These are phyloP conservation scores for Russula vinacea DNA, from an alignment of 768 basidiomycete genomes.

Conservation along the genomic window DNA sequence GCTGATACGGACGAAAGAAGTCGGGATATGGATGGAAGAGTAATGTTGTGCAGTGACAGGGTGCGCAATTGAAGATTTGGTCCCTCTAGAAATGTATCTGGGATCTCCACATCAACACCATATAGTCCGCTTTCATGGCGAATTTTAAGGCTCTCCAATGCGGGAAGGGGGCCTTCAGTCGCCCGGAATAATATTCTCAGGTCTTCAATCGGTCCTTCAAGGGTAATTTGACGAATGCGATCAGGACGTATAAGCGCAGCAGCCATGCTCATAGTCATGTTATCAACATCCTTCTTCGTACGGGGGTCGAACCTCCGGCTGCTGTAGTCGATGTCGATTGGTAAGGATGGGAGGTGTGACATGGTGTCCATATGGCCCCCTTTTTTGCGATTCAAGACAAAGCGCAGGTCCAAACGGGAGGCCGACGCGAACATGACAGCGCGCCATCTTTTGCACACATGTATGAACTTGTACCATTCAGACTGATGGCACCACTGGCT, in stretches of 20 bases:
- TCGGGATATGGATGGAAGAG: background rate
- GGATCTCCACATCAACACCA: accelerated
- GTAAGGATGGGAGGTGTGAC: too few relatives aligned
- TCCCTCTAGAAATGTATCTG: background rate
- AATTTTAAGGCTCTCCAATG: conserved; percentile 8
- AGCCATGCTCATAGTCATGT: background rate
- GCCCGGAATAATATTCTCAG: background rate
- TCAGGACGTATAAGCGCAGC: background rate
- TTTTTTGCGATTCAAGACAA: too few relatives aligned
- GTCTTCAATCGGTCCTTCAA: background rate
- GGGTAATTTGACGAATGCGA: background rate
- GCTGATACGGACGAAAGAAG: conserved; percentile 3
- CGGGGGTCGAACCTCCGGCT: too few relatives aligned
- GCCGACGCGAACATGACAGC: background rate
- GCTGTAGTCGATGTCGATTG: too few relatives aligned
- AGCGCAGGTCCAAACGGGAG: too few relatives aligned
- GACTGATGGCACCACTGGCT: too few relatives aligned
- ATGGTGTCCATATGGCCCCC: too few relatives aligned
- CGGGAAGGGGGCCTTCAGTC: background rate
- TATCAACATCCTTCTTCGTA: too few relatives aligned
- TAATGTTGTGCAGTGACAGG: background rate
- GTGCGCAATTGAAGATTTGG: background rate
- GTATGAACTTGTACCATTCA: conserved; percentile 3
- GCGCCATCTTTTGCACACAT: conserved; percentile 15
- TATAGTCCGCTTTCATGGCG: background rate